Percentiles rank a stretch among this genome's conserved stretches.
phyloP scores from a whole-genome alignment of 75 land plant species.

The Chamaecyparis obtusa region DNA sequence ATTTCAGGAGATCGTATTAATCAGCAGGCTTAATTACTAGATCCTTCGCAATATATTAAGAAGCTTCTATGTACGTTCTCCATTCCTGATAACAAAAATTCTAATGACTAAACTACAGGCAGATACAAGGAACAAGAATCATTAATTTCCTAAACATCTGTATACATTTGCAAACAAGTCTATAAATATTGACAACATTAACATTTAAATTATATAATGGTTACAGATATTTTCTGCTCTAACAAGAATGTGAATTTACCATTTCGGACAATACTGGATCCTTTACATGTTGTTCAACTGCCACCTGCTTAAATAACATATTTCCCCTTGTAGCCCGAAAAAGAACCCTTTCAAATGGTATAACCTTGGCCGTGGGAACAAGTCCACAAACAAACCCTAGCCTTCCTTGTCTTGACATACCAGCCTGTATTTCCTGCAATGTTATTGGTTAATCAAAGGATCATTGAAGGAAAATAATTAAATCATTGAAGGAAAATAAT shows the following conservation, averaged over 20 bases:
- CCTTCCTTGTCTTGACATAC: conserved; percentile 64
- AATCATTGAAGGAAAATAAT: conserved; percentile 55
- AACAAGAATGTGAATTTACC: conserved; percentile 36
- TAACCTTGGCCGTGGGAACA: conserved; percentile 62
- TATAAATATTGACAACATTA: not conserved
- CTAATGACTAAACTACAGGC: not conserved
- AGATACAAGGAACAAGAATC: not conserved
- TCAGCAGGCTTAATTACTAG: not conserved
- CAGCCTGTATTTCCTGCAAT: conserved; percentile 69
- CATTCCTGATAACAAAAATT: not conserved
- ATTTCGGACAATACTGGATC: conserved; percentile 83
- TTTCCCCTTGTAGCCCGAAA: conserved; percentile 98
- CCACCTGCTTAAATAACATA: conserved; percentile 85
- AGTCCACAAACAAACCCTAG: conserved; percentile 89
- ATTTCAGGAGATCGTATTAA: not conserved
- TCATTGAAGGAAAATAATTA: not conserved
- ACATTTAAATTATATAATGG: not conserved
- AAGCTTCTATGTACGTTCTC: not conserved
- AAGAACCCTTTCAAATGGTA: conserved; percentile 91
- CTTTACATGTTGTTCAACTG: conserved; percentile 70
- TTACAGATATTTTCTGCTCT: not conserved
- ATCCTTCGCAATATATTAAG: not conserved
- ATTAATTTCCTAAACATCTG: not conserved
- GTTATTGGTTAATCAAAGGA: not conserved
- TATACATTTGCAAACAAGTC: not conserved